Evolutionary conservation across 305 asterid species (phyloP).

Genomic region (Ajuga reptans): DNA sequence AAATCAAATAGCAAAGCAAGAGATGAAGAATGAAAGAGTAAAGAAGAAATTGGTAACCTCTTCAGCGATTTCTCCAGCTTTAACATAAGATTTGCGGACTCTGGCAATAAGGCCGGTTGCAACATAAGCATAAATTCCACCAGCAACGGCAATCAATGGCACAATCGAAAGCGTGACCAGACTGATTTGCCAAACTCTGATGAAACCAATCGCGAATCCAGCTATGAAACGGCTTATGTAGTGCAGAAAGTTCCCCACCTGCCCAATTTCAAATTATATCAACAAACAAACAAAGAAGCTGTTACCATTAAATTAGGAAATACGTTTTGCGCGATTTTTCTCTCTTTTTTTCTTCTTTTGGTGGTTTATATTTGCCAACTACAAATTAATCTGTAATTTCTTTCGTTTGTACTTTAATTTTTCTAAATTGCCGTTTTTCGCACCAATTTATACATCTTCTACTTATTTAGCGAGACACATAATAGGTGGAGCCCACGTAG

Average conservation of each 20-base stretch:
- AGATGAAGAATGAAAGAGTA: too few relatives aligned
- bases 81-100: conserved; percentile 84
- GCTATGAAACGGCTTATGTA: conserved; percentile 71
- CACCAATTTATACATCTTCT: too few relatives aligned
- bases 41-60: conserved; percentile 39
- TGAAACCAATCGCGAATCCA: conserved; percentile 78
- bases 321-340: neutral
- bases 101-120: conserved; percentile 80
- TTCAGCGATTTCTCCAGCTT: conserved; percentile 96
- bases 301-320: too few relatives aligned
- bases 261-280: neutral
- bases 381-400: too few relatives aligned
- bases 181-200: conserved; percentile 95
- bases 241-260: conserved; percentile 92
- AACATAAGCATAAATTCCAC: conserved; percentile 88
- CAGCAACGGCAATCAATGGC: conserved; percentile 92
- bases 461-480: too few relatives aligned
- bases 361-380: too few relatives aligned
- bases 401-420: too few relatives aligned
- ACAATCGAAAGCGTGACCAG: conserved; percentile 87
- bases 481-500: too few relatives aligned
- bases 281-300: neutral
- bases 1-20: neutral
- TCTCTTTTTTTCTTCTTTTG: neutral
- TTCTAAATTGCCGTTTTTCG: too few relatives aligned